Conservation (phyloP, 257 asterid genomes). For the Solanum pimpinellifolium region DNA sequence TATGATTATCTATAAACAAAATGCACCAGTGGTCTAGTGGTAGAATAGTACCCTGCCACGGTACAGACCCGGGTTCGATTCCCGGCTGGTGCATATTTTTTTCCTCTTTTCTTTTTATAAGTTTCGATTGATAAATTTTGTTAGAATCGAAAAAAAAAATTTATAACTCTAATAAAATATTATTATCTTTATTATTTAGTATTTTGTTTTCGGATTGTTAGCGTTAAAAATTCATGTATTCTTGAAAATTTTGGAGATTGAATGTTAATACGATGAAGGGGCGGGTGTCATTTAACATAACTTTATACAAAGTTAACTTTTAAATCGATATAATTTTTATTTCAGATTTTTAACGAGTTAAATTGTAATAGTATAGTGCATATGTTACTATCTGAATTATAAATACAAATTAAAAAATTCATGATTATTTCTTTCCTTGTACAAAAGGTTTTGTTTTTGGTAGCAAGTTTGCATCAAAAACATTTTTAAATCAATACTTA, state of each 20-base stretch:
- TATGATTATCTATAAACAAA: too few species aligned
- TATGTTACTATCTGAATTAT: not conserved
- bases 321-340: too few species aligned
- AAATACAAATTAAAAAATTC: not conserved
- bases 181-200: too few species aligned
- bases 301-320: too few species aligned
- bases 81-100: slow-evolving; percentile 65
- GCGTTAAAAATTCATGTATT: not conserved
- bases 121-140: not conserved
- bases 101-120: too few species aligned
- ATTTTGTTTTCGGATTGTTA: too few species aligned
- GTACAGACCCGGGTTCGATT: slow-evolving; percentile 93
- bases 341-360: rapidly evolving
- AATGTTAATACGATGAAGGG: rapidly evolving
- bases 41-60: slow-evolving; percentile 92
- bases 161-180: too few species aligned
- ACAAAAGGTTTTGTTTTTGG: not conserved
- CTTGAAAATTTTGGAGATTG: not conserved
- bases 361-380: not conserved
- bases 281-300: too few species aligned
- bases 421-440: not conserved
- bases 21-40: slow-evolving; percentile 90
- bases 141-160: not conserved
- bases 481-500: not conserved
- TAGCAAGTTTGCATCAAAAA: not conserved